Conservation (phyloP, 139 green algal genomes). For the Pycnococcus provasolii region DNA sequence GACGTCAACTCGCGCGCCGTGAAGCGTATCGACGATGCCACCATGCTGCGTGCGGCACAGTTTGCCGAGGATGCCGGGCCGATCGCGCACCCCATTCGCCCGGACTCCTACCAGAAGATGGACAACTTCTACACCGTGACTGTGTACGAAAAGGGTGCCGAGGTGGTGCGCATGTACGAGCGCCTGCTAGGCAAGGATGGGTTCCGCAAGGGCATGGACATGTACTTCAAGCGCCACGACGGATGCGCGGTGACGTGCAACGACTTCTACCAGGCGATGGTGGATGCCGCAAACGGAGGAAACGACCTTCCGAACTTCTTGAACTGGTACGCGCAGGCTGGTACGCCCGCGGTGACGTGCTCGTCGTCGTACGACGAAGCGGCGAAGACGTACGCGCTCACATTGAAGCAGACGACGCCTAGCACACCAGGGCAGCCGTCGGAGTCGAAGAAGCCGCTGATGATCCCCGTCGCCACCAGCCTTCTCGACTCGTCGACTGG, state of each 20-base stretch:
- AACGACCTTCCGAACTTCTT: conserved; percentile 40
- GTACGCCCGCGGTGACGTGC: conserved; percentile 70
- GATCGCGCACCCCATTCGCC: conserved; percentile 92
- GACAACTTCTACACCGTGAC: conserved; percentile 99
- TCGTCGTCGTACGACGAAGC: conserved; percentile 55
- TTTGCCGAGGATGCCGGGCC: conserved; percentile 77
- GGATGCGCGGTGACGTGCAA: conserved; percentile 93
- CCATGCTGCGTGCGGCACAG: conserved; percentile 62
- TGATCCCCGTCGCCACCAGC: conserved; percentile 70
- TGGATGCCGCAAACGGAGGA: conserved; percentile 49
- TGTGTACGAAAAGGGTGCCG: conserved; percentile 59
- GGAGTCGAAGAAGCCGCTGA: conserved; percentile 54
- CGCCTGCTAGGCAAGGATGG: conserved; percentile 83
- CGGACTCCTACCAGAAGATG: conserved; percentile 97
- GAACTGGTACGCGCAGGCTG: conserved; percentile 56
- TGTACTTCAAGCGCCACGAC: conserved; percentile 96
- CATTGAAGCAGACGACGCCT: conserved; percentile 27
- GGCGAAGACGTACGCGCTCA: conserved; percentile 66
- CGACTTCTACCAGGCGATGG: conserved; percentile 93
- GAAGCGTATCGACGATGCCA: conserved; percentile 82
- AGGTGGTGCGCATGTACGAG: conserved; percentile 83
- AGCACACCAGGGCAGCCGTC: conserved; percentile 19
- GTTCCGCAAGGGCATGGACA: conserved; percentile 93
- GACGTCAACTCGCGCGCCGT: conserved; percentile 90
- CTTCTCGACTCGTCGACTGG: conserved; percentile 65